Base-by-base conservation (phyloP, 2,329 filamentous ascomycete genomes). In the Colletotrichum nymphaeae region DNA sequence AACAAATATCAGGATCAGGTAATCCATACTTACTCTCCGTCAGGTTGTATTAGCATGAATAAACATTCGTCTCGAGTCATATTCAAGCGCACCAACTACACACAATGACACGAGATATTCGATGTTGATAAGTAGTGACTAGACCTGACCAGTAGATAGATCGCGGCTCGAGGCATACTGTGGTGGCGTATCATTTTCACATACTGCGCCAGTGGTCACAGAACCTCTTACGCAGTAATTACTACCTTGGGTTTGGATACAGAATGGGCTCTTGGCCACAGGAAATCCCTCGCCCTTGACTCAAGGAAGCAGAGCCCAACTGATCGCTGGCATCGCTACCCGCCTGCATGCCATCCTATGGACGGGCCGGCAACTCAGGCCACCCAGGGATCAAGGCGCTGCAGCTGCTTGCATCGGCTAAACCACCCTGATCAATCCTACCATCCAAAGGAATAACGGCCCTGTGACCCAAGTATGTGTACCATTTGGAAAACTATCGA, bases 241-340 rank as follows among this genome's bases (percentile, higher is more conserved):
- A 26, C 58, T 19, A 63, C 65, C 65, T 52, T 72, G 58, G 22
- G 58, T 52, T 72, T 69, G 19, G 58, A 53, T n/a, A 69, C 69
- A 52, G 42, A 16, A 37, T 46, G 22, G 24, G 28, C 37, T 55
- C 55, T 70, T 63, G 62, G 72, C 60, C 14, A 28, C 35, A 14
- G 16, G 37, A 52, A 52, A 49, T 26, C 46, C 49, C 46, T 30
- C 62, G 49, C 22, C 24, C 62, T 72, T 72, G 68, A 74, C 63
- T 68, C 72, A 35, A 59, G 42, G 22, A 57, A 56, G 55, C 22
- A 55, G 9, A 22, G 67, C 62, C 56, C 35, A 53, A 62, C 28
- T 53, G 62, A 72, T 63, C 62, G 62, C 26, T 42, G 69, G 49
- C 11, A 72, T 58, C 62, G 57, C 26, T 42, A 65, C 57, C 11